Base-by-base conservation (phyloP, 768 basidiomycete species). In the Termitomyces sp. region DNA sequence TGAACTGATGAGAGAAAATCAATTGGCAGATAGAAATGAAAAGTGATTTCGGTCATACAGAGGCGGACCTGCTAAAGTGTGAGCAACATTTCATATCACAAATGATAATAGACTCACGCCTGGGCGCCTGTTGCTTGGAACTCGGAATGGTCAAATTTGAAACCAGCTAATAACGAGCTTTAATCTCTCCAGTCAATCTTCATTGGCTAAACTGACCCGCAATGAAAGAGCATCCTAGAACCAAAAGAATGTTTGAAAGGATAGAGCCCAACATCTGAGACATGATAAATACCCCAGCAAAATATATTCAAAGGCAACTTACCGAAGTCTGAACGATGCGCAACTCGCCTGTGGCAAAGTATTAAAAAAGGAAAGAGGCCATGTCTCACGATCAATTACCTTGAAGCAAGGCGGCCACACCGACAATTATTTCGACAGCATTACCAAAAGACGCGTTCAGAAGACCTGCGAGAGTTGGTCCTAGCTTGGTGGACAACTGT, bases 251-350 rank as follows among this genome's bases (percentile, higher is more conserved):
- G 74, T 97, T 97, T 13, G 93, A 95, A 42, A 97, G 75, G 62
- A 97, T 91, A 33, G 92, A 94, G 20, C 94, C 95, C 49, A 97
- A 83, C 83, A 96, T 87, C 91, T 91, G 56, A 48, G 45, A 45
- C 46, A 57, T 57, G 0, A 28, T 57, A 16, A 24, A 38, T 38
- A 12, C 12, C 35, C 11, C 9, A 13, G 11, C 24, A 65, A 4
- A 57, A 36, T 12, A 28, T 35, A 9, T 33, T 64, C 9, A 55
- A 24, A 51, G 16, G 38, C 13, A 13, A 66, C 84, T 62, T 61
- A 91, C 90, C 40, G 94, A 95, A 33, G 92, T 95, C 74, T 97
- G 94, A 2, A 97, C 95, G 68, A 97, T 90, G 39, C 91, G 86
- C 18, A 95, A 79, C 74, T 97, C 82, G 58, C 84, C 91, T 90